These are phyloP conservation scores for Penicillium bovifimosum DNA, from an alignment of 495 filamentous ascomycete genomes.

Conservation along the genomic window DNA sequence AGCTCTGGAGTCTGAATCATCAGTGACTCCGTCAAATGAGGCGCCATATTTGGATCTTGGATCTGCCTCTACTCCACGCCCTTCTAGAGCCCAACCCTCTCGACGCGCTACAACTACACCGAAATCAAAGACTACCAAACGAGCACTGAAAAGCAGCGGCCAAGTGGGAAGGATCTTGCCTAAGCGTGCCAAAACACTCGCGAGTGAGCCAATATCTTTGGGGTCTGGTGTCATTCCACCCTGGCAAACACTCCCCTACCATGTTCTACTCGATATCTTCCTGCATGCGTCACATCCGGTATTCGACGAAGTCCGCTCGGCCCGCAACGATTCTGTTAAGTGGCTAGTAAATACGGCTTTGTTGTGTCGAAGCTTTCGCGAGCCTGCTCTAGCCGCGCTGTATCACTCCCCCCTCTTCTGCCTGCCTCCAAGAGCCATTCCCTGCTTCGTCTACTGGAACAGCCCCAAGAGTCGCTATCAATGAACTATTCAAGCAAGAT, in stretches of 20 bases:
- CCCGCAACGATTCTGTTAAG: conserved; percentile 37
- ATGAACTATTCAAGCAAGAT: conserved; percentile 63
- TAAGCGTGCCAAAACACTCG: conserved; percentile 28
- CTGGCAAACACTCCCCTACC: conserved; percentile 69
- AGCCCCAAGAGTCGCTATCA: conserved; percentile 32
- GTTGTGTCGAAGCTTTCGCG: conserved; percentile 59
- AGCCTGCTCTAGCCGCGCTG: conserved; percentile 69
- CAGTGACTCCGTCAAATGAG: conserved; percentile 4
- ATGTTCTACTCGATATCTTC: conserved; percentile 66
- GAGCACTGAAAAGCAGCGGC: conserved; percentile 11
- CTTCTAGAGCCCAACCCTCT: not conserved
- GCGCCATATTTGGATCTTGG: not conserved
- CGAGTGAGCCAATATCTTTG: conserved; percentile 13
- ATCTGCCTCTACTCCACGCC: not conserved
- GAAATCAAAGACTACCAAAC: conserved; percentile 18
- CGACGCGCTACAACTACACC: conserved; percentile 8
- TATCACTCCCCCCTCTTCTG: conserved; percentile 62
- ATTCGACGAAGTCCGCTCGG: conserved; percentile 39
- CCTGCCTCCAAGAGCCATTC: conserved; percentile 47
- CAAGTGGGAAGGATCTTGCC: conserved; percentile 21
- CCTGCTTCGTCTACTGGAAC: conserved; percentile 42
- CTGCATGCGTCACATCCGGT: conserved; percentile 57
- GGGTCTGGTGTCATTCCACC: conserved; percentile 49
- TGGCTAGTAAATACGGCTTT: conserved; percentile 59
- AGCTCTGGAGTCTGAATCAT: conserved; percentile 10